Evolutionary conservation across 208 protist genomes (phyloP).

Genomic region (Phytomonas sp.): DNA sequence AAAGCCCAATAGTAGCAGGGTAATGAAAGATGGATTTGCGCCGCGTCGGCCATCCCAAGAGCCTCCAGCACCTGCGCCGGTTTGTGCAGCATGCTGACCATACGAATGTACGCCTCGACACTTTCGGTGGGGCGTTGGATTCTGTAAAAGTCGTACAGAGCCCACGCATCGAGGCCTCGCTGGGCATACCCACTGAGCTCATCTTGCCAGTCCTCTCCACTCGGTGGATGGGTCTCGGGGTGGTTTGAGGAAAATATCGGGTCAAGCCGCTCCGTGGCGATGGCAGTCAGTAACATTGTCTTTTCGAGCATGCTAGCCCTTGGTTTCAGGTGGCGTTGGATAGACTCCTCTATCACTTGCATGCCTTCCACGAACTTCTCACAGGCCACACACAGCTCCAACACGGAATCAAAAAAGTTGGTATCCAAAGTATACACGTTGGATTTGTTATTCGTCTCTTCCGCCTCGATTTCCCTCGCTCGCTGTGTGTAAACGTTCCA

Average conservation of each 20-base stretch:
- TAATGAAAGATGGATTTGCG: slow-evolving; percentile 42
- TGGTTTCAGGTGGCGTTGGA: slow-evolving; percentile 56
- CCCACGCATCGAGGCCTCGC: slow-evolving; percentile 73
- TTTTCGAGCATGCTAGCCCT: slow-evolving; percentile 64
- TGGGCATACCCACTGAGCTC: slow-evolving; percentile 16
- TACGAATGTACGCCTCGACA: slow-evolving; percentile 70
- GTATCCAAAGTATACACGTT: slow-evolving; percentile 33
- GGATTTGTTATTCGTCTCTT: slow-evolving; percentile 3
- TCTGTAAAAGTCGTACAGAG: slow-evolving; percentile 84
- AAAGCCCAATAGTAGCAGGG: slow-evolving; percentile 75
- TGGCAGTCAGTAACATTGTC: slow-evolving; percentile 51
- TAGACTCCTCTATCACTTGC: slow-evolving; percentile 56
- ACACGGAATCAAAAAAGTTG: slow-evolving; percentile 71
- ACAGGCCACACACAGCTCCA: slow-evolving; percentile 69
- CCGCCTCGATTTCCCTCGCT: slow-evolving; percentile 67
- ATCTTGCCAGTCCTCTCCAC: not conserved
- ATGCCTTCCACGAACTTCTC: slow-evolving; percentile 46
- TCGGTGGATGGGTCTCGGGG: not conserved
- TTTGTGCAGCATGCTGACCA: slow-evolving; percentile 39
- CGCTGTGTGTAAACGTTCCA: slow-evolving; percentile 65
- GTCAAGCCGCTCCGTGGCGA: slow-evolving; percentile 40
- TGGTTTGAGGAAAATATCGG: not conserved
- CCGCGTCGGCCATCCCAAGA: slow-evolving; percentile 53
- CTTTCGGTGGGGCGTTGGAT: slow-evolving; percentile 37
- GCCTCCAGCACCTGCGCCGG: slow-evolving; percentile 64